A percentile compares a stretch with the other conserved stretches of the same genome.
These are phyloP conservation scores for Penicillium aurantiogriseum DNA, from an alignment of 2,329 filamentous ascomycete genomes.

Conservation along the genomic window DNA sequence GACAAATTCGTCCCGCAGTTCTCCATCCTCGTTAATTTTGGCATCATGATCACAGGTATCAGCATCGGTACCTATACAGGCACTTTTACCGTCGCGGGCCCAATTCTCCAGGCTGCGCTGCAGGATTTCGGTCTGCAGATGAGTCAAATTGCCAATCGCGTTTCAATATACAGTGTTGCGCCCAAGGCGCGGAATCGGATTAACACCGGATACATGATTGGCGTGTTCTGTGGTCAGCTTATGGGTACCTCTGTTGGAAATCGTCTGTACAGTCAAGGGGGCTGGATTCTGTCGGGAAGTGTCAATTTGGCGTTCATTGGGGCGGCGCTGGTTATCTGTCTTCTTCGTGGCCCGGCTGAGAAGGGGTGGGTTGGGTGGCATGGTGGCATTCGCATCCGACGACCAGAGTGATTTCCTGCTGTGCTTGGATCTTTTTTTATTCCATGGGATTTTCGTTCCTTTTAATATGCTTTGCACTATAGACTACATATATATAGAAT, in stretches of 20 bases:
- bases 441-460: background rate
- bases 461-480: background rate
- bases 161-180: conserved; percentile 68
- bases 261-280: conserved; percentile 54
- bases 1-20: conserved; percentile 69
- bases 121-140: conserved; percentile 73
- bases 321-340: conserved; percentile 48
- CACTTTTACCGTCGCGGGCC: conserved; percentile 64
- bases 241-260: conserved; percentile 65
- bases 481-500: background rate
- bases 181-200: conserved; percentile 70
- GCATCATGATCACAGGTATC: conserved; percentile 60
- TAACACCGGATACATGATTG: conserved; percentile 80
- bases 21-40: conserved; percentile 62
- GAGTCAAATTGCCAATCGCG: conserved; percentile 66
- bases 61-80: conserved; percentile 69
- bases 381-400: conserved; percentile 54
- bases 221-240: conserved; percentile 71
- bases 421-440: background rate
- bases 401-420: background rate
- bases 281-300: conserved; percentile 58
- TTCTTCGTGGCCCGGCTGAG: conserved; percentile 56
- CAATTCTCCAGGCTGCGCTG: conserved; percentile 68
- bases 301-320: conserved; percentile 56
- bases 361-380: conserved; percentile 60